phyloP scores from a whole-genome alignment of 2,329 filamentous ascomycete species.

The Sphaerulina musiva region DNA sequence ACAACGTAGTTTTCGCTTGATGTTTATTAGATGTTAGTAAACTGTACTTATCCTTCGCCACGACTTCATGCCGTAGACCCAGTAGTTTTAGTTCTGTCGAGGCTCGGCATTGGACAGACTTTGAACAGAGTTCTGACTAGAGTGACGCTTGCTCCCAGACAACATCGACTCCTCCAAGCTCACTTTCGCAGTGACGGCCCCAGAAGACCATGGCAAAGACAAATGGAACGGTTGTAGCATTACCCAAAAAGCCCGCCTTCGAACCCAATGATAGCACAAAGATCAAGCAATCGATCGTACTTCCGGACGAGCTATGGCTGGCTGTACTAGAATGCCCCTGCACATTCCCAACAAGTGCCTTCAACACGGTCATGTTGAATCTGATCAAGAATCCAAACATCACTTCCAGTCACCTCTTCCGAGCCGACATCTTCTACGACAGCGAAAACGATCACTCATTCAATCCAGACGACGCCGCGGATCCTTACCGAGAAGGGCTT shows the following conservation, averaged over 20 bases:
- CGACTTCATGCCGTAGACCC: too few relatives aligned
- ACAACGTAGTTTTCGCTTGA: neutral
- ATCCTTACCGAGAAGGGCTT: conserved; percentile 5
- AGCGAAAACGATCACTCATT: conserved; percentile 37
- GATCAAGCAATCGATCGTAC: conserved; percentile 12
- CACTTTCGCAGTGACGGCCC: neutral
- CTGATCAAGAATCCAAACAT: conserved; percentile 73
- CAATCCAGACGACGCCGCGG: neutral
- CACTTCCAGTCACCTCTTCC: conserved; percentile 69
- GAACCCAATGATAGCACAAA: conserved; percentile 32
- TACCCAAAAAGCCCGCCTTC: conserved; percentile 19
- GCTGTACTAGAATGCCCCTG: conserved; percentile 39
- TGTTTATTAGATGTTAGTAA: neutral
- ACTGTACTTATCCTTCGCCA: too few relatives aligned
- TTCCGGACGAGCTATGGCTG: conserved; percentile 28
- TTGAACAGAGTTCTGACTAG: neutral
- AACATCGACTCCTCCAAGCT: neutral
- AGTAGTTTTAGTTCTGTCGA: neutral
- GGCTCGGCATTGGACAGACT: neutral
- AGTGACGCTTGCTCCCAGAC: neutral
- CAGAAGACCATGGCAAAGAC: neutral
- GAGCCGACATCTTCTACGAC: conserved; percentile 66
- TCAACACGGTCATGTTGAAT: conserved; percentile 63
- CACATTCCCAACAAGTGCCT: conserved; percentile 57
- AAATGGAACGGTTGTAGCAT: neutral